phyloP scores from a whole-genome alignment of 495 filamentous ascomycete genomes.

The Aspergillus affinis region DNA sequence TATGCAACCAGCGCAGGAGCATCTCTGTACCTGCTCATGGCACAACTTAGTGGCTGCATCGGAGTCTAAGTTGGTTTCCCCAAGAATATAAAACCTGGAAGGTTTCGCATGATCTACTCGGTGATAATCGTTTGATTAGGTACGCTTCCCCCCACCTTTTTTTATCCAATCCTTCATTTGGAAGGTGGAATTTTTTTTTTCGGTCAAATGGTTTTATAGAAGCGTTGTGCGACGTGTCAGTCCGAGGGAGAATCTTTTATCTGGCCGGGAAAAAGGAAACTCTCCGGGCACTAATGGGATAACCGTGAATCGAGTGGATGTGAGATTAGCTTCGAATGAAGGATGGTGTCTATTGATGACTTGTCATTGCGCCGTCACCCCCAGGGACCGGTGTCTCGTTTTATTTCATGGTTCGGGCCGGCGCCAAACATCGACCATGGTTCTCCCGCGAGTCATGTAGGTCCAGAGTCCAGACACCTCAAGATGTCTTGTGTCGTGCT shows the following conservation, averaged over 20 bases:
- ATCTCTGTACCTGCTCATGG: constrained; percentile 6
- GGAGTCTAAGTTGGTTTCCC: constrained; percentile 1
- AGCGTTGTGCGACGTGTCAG: background rate
- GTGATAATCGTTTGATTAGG: background rate
- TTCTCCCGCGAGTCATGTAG: background rate
- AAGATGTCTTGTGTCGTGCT: background rate
- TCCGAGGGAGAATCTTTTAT: background rate
- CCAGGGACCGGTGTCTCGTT: background rate
- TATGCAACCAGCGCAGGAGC: constrained; percentile 9
- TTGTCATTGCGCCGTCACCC: background rate
- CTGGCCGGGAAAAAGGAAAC: background rate
- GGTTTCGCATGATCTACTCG: background rate
- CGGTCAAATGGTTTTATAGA: background rate
- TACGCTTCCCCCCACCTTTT: background rate
- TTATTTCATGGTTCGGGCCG: background rate
- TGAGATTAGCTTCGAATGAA: background rate
- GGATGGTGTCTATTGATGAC: background rate
- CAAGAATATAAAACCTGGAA: constrained; percentile 6
- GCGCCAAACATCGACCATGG: background rate
- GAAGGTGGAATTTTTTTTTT: constrained; percentile 7
- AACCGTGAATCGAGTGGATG: background rate
- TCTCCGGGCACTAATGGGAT: background rate
- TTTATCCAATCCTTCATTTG: background rate
- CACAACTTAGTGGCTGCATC: constrained; percentile 1
- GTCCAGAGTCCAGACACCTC: background rate